phyloP scores from a whole-genome alignment of 2,329 filamentous ascomycete genomes.

The Pseudocercospora macadamiae region DNA sequence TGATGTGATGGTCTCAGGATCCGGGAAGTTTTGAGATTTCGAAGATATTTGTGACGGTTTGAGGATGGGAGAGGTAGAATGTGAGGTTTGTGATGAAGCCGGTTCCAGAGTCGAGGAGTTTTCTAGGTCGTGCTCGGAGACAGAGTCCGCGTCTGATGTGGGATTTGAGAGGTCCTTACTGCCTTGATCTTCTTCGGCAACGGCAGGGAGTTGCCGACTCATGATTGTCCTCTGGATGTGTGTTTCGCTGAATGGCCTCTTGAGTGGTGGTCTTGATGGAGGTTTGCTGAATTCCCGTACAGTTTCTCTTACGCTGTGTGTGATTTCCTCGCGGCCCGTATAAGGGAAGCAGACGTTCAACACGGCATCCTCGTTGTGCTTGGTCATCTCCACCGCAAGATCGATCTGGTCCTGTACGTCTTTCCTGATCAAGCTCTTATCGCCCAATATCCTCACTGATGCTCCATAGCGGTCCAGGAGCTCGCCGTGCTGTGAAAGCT shows the following conservation, averaged over 20 bases:
- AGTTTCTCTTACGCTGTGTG: constrained; percentile 81
- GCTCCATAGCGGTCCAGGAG: constrained; percentile 91
- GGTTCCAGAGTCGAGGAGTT: constrained; percentile 40
- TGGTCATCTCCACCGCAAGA: constrained; percentile 81
- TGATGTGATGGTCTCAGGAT: constrained; percentile 84
- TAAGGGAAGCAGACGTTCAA: constrained; percentile 98
- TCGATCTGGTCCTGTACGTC: constrained; percentile 91
- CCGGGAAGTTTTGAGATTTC: constrained; percentile 49
- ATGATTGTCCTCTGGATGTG: constrained; percentile 86
- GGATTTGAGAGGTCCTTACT: constrained; percentile 15
- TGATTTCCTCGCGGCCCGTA: constrained; percentile 93
- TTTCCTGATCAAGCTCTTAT: constrained; percentile 77
- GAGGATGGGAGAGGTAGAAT: constrained; percentile 44
- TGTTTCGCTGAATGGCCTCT: constrained; percentile 80
- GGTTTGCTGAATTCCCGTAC: constrained; percentile 84
- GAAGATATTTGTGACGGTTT: constrained; percentile 30
- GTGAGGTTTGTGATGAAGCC: constrained; percentile 42
- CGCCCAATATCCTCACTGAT: constrained; percentile 80
- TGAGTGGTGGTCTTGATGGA: constrained; percentile 36
- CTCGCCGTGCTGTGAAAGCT: constrained; percentile 90
- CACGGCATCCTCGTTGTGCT: constrained; percentile 74
- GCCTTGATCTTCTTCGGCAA: constrained; percentile 37
- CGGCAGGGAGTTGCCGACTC: constrained; percentile 45
- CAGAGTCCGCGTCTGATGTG: constrained; percentile 29
- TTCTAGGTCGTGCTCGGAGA: constrained; percentile 34